Percentiles rank a stretch among this genome's conserved stretches.
These are phyloP conservation scores for Cercospora berteroae DNA, from an alignment of 2,329 filamentous ascomycete species.

Conservation along the genomic window DNA sequence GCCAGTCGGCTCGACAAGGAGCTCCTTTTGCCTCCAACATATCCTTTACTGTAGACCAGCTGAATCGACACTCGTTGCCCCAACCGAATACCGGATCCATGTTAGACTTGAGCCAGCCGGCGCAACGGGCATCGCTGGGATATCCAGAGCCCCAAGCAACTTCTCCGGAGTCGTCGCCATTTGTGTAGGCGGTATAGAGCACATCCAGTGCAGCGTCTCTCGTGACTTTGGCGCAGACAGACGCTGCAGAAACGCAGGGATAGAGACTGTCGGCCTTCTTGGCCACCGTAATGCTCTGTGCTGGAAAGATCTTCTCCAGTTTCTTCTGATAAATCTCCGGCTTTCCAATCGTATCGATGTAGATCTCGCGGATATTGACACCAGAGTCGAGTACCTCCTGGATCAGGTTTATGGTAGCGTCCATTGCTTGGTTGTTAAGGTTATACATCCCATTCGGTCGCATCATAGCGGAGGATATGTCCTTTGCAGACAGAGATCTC, in stretches of 20 bases:
- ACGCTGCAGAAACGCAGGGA: conserved; percentile 88
- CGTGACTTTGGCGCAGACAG: conserved; percentile 94
- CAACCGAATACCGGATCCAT: conserved; percentile 95
- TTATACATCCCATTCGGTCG: conserved; percentile 68
- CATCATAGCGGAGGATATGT: conserved; percentile 79
- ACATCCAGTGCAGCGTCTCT: conserved; percentile 84
- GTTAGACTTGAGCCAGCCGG: conserved; percentile 75
- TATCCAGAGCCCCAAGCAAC: conserved; percentile 84
- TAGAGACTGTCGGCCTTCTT: conserved; percentile 88
- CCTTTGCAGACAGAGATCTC: conserved; percentile 74
- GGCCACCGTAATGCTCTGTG: conserved; percentile 51
- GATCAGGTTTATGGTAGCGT: conserved; percentile 83
- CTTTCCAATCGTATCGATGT: conserved; percentile 89
- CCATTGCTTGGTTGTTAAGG: conserved; percentile 92
- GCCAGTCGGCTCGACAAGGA: conserved; percentile 76
- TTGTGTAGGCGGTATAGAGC: conserved; percentile 59
- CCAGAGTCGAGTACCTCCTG: conserved; percentile 70
- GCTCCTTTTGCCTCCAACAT: conserved; percentile 76
- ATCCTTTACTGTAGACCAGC: conserved; percentile 93
- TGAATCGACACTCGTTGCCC: conserved; percentile 89
- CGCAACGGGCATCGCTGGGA: conserved; percentile 79
- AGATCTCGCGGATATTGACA: conserved; percentile 84
- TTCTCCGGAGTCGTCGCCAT: conserved; percentile 35
- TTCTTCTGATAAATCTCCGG: conserved; percentile 81
- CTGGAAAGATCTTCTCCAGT: conserved; percentile 80